phyloP scores from a whole-genome alignment of 805 yeast species.

The Starmerella bombi region DNA sequence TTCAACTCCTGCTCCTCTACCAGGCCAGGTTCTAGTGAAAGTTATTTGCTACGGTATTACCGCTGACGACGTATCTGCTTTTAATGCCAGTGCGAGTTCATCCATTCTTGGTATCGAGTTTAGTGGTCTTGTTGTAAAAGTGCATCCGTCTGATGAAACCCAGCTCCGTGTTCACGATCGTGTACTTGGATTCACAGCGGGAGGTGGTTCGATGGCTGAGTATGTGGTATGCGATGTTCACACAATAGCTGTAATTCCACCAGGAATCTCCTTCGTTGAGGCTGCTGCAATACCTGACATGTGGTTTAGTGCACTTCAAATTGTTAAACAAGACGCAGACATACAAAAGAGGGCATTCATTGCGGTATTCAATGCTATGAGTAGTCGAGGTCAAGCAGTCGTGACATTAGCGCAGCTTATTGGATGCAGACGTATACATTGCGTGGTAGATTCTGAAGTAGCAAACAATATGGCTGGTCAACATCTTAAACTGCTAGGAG shows the following conservation, averaged over 20 bases:
- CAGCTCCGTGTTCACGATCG: no score
- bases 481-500: conserved; percentile 16
- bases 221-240: conserved; percentile 23
- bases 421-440: conserved; percentile 28
- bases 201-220: conserved; percentile 32
- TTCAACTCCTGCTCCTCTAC: conserved; percentile 15
- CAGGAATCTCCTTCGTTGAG: conserved; percentile 17
- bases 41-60: conserved; percentile 29
- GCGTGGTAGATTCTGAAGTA: conserved; percentile 22
- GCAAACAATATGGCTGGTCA: conserved; percentile 20
- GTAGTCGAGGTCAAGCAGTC: conserved; percentile 28
- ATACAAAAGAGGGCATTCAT: conserved; percentile 24
- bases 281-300: conserved; percentile 29
- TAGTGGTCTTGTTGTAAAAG: conserved; percentile 25
- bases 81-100: conserved; percentile 11
- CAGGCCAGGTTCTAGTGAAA: conserved; percentile 24
- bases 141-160: no score
- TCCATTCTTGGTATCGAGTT: conserved; percentile 29
- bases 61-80: conserved; percentile 24
- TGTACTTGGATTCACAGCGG: conserved; percentile 28
- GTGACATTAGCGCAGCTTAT: conserved; percentile 30
- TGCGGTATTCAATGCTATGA: conserved; percentile 29
- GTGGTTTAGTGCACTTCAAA: conserved; percentile 31
- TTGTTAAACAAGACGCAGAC: conserved; percentile 24
- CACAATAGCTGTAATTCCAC: conserved; percentile 23